Evolutionary conservation across 2,329 filamentous ascomycete genomes (phyloP).

Genomic region (Pseudogymnoascus sp.): DNA sequence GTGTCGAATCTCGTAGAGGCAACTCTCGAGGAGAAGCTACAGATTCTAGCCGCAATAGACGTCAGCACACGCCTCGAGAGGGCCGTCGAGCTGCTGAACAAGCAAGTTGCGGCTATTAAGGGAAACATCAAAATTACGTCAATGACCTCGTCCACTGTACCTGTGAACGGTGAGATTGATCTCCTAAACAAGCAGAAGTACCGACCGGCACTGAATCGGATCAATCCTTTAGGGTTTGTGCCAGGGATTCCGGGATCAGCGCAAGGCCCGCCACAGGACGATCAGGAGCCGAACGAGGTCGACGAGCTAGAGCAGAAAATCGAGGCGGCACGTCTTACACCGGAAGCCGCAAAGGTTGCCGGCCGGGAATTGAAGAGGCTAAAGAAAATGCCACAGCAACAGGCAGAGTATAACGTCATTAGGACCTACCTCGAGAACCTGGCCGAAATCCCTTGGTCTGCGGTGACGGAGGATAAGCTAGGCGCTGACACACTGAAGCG

Average conservation of each 20-base stretch:
- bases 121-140: conserved; percentile 79
- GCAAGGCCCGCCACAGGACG: conserved; percentile 48
- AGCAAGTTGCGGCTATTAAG: conserved; percentile 77
- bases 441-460: conserved; percentile 87
- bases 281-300: conserved; percentile 80
- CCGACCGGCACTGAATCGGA: conserved; percentile 16
- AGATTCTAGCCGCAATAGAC: conserved; percentile 72
- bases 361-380: conserved; percentile 80
- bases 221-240: conserved; percentile 1
- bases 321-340: conserved; percentile 68
- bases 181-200: conserved; percentile 38
- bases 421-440: conserved; percentile 91
- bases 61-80: conserved; percentile 69
- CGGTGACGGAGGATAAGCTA: conserved; percentile 75
- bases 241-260: conserved; percentile 33
- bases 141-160: conserved; percentile 58
- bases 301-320: conserved; percentile 87
- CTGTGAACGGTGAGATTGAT: conserved; percentile 50
- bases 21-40: conserved; percentile 82
- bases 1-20: conserved; percentile 90
- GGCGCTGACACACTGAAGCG: conserved; percentile 68
- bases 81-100: conserved; percentile 74
- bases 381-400: conserved; percentile 91
- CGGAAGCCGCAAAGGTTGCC: conserved; percentile 83
- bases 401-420: conserved; percentile 91